These are phyloP conservation scores for Knoxdaviesia proteae DNA, from an alignment of 2,329 filamentous ascomycete genomes.

Conservation along the genomic window DNA sequence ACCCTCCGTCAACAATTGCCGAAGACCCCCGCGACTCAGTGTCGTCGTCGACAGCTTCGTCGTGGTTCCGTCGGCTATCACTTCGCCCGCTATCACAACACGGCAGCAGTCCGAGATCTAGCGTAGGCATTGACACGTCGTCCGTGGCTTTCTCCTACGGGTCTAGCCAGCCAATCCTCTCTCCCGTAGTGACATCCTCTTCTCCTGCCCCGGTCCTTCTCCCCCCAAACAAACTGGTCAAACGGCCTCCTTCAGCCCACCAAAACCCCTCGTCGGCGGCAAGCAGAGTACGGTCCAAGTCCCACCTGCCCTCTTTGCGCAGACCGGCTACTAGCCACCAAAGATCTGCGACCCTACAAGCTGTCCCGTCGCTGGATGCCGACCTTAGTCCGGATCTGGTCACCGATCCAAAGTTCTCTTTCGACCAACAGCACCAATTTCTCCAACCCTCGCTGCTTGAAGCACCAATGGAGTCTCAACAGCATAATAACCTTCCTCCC, in stretches of 20 bases:
- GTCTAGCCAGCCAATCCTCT: constrained; percentile 43
- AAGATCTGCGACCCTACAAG: constrained; percentile 46
- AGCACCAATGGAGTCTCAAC: too few relatives aligned
- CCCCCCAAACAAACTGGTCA: constrained; percentile 58
- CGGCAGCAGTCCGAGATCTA: constrained; percentile 43
- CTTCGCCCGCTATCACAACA: constrained; percentile 42
- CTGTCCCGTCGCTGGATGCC: too few relatives aligned
- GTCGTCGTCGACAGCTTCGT: constrained; percentile 32
- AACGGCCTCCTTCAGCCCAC: constrained; percentile 41
- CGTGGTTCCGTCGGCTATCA: constrained; percentile 55
- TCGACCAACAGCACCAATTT: constrained; percentile 8
- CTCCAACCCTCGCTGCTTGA: too few relatives aligned
- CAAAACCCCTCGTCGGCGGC: constrained; percentile 20
- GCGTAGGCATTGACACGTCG: constrained; percentile 41
- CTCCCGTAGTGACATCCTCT: constrained; percentile 11
- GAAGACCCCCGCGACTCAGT: constrained; percentile 33
- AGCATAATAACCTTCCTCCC: too few relatives aligned
- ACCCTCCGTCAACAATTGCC: constrained; percentile 14
- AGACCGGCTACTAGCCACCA: constrained; percentile 65
- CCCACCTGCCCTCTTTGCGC: constrained; percentile 44
- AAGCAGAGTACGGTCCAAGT: constrained; percentile 28
- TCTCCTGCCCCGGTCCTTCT: constrained; percentile 17
- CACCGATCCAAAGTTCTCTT: constrained; percentile 11
- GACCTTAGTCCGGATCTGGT: neutral
- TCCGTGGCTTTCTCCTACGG: constrained; percentile 45